Evolutionary conservation across 2,329 filamentous ascomycete genomes (phyloP), one percentile per base, ranked within the genome.

Genomic region (Aspergillus pseudoviridinutans): DNA sequence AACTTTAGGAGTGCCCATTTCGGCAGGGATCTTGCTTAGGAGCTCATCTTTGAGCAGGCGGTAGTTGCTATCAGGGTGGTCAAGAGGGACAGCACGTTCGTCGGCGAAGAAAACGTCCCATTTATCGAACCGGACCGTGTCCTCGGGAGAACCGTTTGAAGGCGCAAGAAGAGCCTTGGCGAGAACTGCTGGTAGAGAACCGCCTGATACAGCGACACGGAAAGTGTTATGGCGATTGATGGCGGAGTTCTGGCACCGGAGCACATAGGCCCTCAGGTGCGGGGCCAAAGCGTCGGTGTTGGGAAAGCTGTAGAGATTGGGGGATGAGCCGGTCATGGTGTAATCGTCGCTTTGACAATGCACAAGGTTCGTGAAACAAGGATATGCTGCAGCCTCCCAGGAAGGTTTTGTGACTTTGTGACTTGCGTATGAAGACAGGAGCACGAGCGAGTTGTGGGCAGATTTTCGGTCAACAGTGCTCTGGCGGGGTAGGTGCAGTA

Each of bases 31-130:
- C 79, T 95, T 93, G 79, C 92, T 88, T 61, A 99, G 82, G 52
- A 97, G 82, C 78, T 97, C 92, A 50, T 86, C 80, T 80, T 96
- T 94, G 66, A 97, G 79, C 49, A 97, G 85, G 60, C 81, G 86
- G 78, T 97, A 96, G 80, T 97, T 99, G 80, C 92, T 96, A 79
- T 99, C 93, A 64, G 86, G 83, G 78, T 97, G 89, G 75, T 94
- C 87, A 66, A 97, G 87, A 24, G 94, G 90, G 54, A 97, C 94
- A 66, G 91, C 91, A 70, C 94, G 90, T 82, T 99, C 94, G 74
- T 99, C 94, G 71, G 93, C 93, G 76, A 97, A 97, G 83, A 97
- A 99, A 71, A 99, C 91, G 70, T 97, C 90, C 94, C 94, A 99
- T 75, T 90, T 91, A 72, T 83, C 80, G 77, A 95, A 96, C 68